Base-by-base conservation (phyloP, 768 basidiomycete species). In the Rhizopogon vinicolor region DNA sequence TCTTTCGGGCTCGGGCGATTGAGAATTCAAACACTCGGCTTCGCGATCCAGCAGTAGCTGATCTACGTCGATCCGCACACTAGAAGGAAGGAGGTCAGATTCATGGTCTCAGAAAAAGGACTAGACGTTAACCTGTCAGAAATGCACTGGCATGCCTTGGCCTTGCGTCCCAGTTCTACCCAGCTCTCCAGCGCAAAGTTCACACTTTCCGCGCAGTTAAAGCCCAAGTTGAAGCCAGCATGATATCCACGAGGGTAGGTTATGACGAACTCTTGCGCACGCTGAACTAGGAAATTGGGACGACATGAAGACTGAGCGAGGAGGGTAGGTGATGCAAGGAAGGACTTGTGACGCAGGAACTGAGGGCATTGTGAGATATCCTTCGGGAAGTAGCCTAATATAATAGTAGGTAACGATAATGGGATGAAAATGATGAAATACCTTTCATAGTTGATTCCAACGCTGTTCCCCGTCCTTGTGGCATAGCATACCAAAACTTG, bases 191-290 rank as follows among this genome's bases (percentile, higher is more conserved):
- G 75, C 0, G 96, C 96, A 66, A 98, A 98, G 68, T 98, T 98
- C 64, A 97, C 92, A 59, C 91, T 93, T 72, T 98, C 96, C 1
- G 96, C 96, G 63, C 94, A 97, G 65, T 98, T 98, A 66, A 97
- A 84, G n/a, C 70, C 96, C 42, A 97, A 75, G 66, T 98, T 98
- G 78, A 98, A 96, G 18, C 96, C 96, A 3, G 94, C 92, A 67
- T 98, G 96, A 68, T 98, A 98, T 1, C 96, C 96, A 48, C 90
- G 76, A 1, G 96, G 96, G 65, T 83, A 98, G 0, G 96, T 98
- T 62, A 98, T 89, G 41, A 98, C 90, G 58, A 98, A 97, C 68
- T 98, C 95, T n/a, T 92, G 91, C 43, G 89, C 84, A 44, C 93
- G 86, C 64, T 99, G 97, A 0, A 96, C 93, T 28, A 95, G 81